These are phyloP conservation scores for Raffaelea albimanens DNA, from an alignment of 2,329 filamentous ascomycete genomes.

Conservation along the genomic window DNA sequence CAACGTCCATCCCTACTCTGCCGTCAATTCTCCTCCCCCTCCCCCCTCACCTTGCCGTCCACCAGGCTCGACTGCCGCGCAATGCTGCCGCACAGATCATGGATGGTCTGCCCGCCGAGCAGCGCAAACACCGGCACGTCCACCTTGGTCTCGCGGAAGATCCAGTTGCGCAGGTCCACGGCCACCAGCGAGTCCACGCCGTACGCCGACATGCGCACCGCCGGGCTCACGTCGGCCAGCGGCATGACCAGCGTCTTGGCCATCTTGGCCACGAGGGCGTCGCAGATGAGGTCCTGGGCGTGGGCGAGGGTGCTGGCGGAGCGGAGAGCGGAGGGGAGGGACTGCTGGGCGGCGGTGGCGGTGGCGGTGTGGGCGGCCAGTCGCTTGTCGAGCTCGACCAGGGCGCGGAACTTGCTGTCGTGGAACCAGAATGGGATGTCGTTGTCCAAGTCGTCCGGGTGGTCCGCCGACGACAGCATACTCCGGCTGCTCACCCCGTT, in stretches of 20 bases:
- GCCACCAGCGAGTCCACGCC: slow-evolving; percentile 33
- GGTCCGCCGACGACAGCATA: too few relatives aligned
- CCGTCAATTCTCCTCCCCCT: too few relatives aligned
- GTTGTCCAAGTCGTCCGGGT: not conserved
- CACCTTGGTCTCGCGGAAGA: slow-evolving; percentile 1
- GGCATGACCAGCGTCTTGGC: slow-evolving; percentile 7
- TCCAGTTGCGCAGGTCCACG: slow-evolving; percentile 26
- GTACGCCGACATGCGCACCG: slow-evolving; percentile 18
- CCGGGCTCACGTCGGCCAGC: slow-evolving; percentile 4
- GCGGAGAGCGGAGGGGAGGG: slow-evolving; percentile 13
- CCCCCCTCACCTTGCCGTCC: not conserved
- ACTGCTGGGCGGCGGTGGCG: not conserved
- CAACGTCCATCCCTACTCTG: too few relatives aligned
- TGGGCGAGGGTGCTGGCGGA: slow-evolving; percentile 28
- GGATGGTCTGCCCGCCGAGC: not conserved
- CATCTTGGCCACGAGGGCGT: slow-evolving; percentile 8
- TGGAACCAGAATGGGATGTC: not conserved
- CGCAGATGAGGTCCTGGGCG: slow-evolving; percentile 7
- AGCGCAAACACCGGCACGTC: slow-evolving; percentile 1
- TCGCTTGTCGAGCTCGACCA: not conserved
- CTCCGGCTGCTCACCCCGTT: too few relatives aligned
- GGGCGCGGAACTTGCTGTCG: not conserved
- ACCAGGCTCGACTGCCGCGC: not conserved
- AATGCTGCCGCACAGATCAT: not conserved
- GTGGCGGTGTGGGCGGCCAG: not conserved